phyloP scores from a whole-genome alignment of 257 asterid species.

The Cruciata laevipes region DNA sequence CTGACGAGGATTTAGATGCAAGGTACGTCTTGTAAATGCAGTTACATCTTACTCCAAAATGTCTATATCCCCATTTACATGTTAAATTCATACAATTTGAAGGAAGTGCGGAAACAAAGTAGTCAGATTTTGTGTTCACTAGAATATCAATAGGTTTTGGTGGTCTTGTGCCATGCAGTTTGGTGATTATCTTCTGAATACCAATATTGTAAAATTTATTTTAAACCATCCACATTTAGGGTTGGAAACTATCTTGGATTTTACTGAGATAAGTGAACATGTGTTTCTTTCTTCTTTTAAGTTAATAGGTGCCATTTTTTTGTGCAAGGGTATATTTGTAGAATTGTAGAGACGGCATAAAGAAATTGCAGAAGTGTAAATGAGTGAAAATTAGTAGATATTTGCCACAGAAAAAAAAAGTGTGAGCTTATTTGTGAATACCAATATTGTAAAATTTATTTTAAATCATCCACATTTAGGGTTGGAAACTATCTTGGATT shows the following conservation, averaged over 20 bases:
- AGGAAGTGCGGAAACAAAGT: neutral
- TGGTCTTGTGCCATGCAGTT: neutral
- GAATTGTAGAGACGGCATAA: neutral
- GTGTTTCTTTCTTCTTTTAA: too few species aligned
- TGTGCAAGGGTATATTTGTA: neutral
- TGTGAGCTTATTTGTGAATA: neutral
- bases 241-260: neutral
- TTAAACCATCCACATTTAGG: neutral
- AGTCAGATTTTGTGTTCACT: neutral
- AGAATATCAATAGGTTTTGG: neutral
- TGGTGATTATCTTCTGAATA: neutral
- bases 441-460: too few species aligned
- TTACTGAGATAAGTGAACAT: neutral
- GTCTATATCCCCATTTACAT: neutral
- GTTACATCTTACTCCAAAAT: neutral
- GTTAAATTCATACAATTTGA: neutral
- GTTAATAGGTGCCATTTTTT: too few species aligned
- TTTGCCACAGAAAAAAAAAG: neutral
- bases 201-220: too few species aligned
- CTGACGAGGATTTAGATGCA: slow-evolving; percentile 63
- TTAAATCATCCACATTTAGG: neutral
- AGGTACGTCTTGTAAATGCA: slow-evolving; percentile 37
- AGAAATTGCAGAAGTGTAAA: neutral
- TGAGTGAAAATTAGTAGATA: neutral
- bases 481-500: neutral